Evolutionary conservation across 495 filamentous ascomycete genomes (phyloP), one percentile per base, ranked within the genome.

Genomic region (Penicillium soppii): DNA sequence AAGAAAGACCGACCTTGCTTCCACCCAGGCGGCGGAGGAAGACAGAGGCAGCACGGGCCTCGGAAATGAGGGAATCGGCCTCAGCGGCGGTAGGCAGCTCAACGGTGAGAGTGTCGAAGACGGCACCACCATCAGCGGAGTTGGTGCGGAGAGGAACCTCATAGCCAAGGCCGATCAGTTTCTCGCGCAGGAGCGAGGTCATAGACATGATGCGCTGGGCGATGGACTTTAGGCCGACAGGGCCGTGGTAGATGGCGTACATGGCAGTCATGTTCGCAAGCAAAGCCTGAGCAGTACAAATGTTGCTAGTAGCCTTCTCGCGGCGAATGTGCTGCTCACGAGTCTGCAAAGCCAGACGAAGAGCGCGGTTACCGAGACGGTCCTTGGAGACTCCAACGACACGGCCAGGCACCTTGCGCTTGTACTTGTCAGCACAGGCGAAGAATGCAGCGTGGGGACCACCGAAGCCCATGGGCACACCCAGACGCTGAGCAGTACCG

Each of bases 251-350:
- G 30, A 97, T 82, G n/a, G 91, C 94, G 68, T 97, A 98, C 72
- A 98, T 88, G 43, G 94, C 90, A 58, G 84, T 95, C 90, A 97
- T 97, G 68, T 98, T 98, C 16, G 94, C 94, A 26, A 97, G 79
- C 15, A 98, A 69, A 7, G 94, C 94, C 67, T 98, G 94, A 6
- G 94, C 94, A 17, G 94, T 98, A 71, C 94, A 98, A 51, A 98
- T 95, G 69, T 98, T 98, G 76, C 91, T 96, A 5, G 94, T 98
- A 2, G 94, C 94, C 80, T 98, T 98, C 70, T 98, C 94, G 61
- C 94, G 82, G 58, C 94, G 81, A 67, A 98, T 98, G 65, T 98
- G 94, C 70, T 98, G 94, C 72, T 98, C 94, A 63, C 94, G 77
- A 10, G 94, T 98, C 72, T 98, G 94, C 37, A 98, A 72, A 19